Base-by-base conservation (phyloP, 1,284 basidiomycete species). In the Ganoderma lucidum region DNA sequence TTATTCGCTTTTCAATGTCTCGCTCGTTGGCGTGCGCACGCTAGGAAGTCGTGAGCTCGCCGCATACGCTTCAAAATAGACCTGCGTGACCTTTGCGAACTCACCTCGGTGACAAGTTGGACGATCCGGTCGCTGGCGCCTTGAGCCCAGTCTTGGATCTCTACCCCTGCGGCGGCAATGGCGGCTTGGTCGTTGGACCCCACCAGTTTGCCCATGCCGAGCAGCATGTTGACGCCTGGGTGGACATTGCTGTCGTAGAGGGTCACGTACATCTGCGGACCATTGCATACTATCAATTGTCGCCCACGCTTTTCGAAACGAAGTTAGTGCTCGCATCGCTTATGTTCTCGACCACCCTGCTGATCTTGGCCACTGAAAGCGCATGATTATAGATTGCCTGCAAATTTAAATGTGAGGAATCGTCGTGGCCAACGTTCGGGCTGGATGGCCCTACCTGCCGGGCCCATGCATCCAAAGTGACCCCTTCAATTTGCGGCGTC, bases 151-250 rank as follows among this genome's bases (percentile, higher is more conserved):
- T 37, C 45, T 32, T 70, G 64, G 42, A 70, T 63, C 45, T 66
- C 62, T 3, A 53, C 35, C 0, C 68, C 65, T 2, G 64, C 68
- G 15, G 42, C 62, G 4, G 65, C 55, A 19, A 70, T 55, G 17
- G 62, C 68, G 14, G 32, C n/a, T 23, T 53, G 30, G 58, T 70
- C 62, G 14, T 65, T 39, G 30, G 68, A 70, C 4, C 68, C 68
- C 17, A 70, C 64, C 30, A 70, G 62, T 37, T 42, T 60, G 23
- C 68, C 68, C 68, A 70, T 70, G 9, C 62, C 65, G 62, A 70
- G 68, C 19, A 70, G 64, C 68, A 70, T 70, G 64, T 70, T 70
- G 44, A 70, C 68, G 39, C 68, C 68, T 0, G 68, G 68, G 35
- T 70, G 68, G 30, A 69, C 68, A 32, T 69, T 62, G 64, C 68